phyloP scores from a whole-genome alignment of 2,329 filamentous ascomycete species.

The Colletotrichum neosansevieriae region DNA sequence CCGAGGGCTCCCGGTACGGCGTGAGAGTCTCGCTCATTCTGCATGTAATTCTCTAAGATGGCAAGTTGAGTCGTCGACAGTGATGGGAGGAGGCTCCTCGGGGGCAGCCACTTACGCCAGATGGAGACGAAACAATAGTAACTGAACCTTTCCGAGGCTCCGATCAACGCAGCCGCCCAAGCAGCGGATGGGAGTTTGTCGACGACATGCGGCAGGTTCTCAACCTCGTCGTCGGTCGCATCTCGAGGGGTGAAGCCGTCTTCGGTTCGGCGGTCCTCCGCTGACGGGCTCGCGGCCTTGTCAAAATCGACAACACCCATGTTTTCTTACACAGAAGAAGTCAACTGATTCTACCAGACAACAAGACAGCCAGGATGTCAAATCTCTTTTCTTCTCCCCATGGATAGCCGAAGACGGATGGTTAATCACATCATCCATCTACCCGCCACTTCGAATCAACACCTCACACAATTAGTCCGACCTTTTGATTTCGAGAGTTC shows the following conservation, averaged over 20 bases:
- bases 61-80: too few species aligned
- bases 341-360: too few species aligned
- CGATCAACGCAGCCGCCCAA: constrained; percentile 41
- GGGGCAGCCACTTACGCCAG: constrained; percentile 39
- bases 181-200: constrained; percentile 41
- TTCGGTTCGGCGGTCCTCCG: too few species aligned
- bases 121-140: constrained; percentile 41
- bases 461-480: too few species aligned
- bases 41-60: constrained; percentile 56
- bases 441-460: too few species aligned
- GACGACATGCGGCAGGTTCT: constrained; percentile 38
- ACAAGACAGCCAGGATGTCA: too few species aligned
- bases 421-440: neutral
- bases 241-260: constrained; percentile 9
- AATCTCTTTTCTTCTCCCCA: too few species aligned
- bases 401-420: neutral
- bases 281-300: neutral
- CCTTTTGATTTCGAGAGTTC: too few species aligned
- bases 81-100: too few species aligned
- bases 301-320: neutral
- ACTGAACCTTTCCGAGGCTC: constrained; percentile 41
- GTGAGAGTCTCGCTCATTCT: constrained; percentile 48
- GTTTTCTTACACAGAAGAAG: too few species aligned
- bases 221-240: constrained; percentile 41
- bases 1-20: constrained; percentile 61